Evolutionary conservation across 345 rosid species (phyloP), one percentile per base, ranked within the genome.

Genomic region (Stellera chamaejasme): DNA sequence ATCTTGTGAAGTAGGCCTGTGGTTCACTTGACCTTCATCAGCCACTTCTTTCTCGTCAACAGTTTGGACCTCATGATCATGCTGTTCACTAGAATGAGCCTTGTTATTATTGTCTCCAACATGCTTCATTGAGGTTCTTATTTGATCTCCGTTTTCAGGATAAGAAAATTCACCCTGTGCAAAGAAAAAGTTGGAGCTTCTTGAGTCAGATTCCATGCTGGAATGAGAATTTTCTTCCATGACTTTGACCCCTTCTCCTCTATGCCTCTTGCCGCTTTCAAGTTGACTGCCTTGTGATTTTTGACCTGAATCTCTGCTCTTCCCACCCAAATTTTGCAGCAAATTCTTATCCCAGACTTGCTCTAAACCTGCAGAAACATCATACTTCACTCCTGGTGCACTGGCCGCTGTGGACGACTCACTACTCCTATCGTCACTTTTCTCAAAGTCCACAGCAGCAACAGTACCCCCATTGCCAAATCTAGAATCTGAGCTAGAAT

Each of bases 171-270:
- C 69, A 75, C 79, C 88, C 85, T 81, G 91, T 77, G 62, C 54
- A 83, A 87, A 84, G 61, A 87, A 74, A 84, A 81, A 81, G 65
- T 84, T 77, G 70, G 85, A 76, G 89, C 91, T 83, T 83, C 88
- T 79, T 19, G 88, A 87, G 77, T 93, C 90, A 63, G 96, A 91
- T 70, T 74, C 90, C 76, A 83, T 55, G 68, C 91, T 82, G 77
- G 96, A 88, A 73, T 56, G 88, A 81, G 85, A 85, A 77, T 84
- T 84, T 69, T 78, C 81, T 69, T 84, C 81, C 75, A 86, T 72
- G 47, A 88, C 77, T 79, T 79, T 81, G 88, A 81, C 73, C 86
- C 68, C 79, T 62, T 79, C 96, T 71, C 87, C 95, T 78, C 90
- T 88, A 45, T 56, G 68, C 77, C 86, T 88, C 78, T 82, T 86